Base-by-base conservation (phyloP, 1,284 basidiomycete genomes). In the Cutaneotrichosporon spelunceum region DNA sequence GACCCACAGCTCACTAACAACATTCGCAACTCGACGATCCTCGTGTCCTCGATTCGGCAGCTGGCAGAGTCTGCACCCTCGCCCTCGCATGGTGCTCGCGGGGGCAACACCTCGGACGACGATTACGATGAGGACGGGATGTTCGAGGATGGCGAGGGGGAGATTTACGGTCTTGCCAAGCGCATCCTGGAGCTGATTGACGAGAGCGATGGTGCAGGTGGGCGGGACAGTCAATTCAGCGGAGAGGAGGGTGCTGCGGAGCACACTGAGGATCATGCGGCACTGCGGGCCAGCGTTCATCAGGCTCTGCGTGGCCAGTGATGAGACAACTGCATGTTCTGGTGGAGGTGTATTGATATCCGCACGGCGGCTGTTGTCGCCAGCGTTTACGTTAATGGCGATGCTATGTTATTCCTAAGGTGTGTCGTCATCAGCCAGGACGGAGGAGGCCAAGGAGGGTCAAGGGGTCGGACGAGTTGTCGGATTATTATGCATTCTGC, bases 1-100 rank as follows among this genome's bases (percentile, higher is more conserved):
- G 93, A 96, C 77, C 87, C 89, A n/a, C 87, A 90, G 73, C 82
- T 97, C 49, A 89, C 90, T 61, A 88, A 85, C 76, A 93, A 90
- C 80, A 93, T 97, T 74, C 90, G 91, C 59, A 85, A 81, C 64
- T 95, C 93, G 1, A 83, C 83, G 58, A 82, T 90, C 61, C 83
- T 97, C 67, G 85, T 92, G 53, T 87, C 91, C 11, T 89, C 91
- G 64, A 93, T 96, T 67, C 86, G 88, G 48, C 86, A 87, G 69
- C 85, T 97, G 29, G 86, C 91, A 19, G 83, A 82, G 61, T 89
- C 89, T 8, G 86, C 87, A 39, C 84, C 89, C 27, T 88, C 88
- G 33, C 88, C 89, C 6, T 86, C 61, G 27, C 56, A 56, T 24
- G 52, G 52, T 16, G 57, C 13, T 11, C 39, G 39, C 19, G 42